These are phyloP conservation scores for Cynara cardunculus DNA, from an alignment of 129 eudicot species.

Conservation along the genomic window DNA sequence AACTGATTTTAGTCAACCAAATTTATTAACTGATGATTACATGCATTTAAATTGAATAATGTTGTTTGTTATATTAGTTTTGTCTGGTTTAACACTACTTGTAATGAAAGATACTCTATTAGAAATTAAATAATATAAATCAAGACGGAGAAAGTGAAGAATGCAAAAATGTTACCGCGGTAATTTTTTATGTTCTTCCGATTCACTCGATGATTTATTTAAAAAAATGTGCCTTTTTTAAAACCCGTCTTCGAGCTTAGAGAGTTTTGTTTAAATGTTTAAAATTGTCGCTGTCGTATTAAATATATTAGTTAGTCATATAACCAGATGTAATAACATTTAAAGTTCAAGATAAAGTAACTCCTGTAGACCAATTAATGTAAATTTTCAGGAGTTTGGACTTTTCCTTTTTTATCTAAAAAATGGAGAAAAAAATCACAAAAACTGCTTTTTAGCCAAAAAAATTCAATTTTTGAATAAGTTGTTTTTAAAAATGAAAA, in stretches of 20 bases:
- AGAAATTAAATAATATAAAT: neutral
- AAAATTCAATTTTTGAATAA: too few species aligned
- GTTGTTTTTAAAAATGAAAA: too few species aligned
- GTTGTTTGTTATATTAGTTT: too few species aligned
- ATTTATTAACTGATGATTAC: neutral
- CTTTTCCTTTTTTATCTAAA: too few species aligned
- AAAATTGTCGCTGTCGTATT: neutral
- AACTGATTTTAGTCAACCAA: neutral
- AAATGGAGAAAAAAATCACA: too few species aligned
- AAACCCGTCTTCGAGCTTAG: neutral
- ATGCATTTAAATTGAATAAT: neutral
- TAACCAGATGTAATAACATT: neutral
- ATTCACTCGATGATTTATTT: neutral
- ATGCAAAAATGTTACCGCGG: too few species aligned
- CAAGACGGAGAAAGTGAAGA: neutral
- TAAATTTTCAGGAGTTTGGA: too few species aligned
- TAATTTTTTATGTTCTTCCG: too few species aligned
- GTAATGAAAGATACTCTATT: neutral
- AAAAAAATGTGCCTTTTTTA: neutral
- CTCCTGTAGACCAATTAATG: too few species aligned
- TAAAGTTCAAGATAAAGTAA: neutral
- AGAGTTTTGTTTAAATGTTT: neutral
- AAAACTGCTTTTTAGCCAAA: too few species aligned
- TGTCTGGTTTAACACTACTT: neutral
- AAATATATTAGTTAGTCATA: neutral